Base-by-base conservation (phyloP, 2,329 filamentous ascomycete species). In the Colletotrichum eremochloae region DNA sequence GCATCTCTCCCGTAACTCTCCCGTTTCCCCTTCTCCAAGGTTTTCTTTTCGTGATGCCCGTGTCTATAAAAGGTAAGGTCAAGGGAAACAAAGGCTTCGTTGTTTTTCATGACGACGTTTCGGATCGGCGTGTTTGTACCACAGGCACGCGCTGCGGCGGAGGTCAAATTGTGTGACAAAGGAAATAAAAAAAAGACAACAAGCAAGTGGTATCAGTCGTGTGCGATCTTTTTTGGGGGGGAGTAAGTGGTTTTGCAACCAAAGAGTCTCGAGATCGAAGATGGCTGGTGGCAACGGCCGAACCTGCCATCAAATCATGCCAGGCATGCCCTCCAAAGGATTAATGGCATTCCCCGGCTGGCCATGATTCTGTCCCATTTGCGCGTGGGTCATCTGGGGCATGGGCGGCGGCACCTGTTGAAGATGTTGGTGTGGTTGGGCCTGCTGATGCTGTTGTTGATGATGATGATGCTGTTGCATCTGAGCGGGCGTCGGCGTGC, bases 401-500 rank as follows among this genome's bases (percentile, higher is more conserved):
- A 42, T 76, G 75, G 75, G 74, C 55, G 75, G 75, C 36, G 75
- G 75, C 38, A 74, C 72, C 36, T 76, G 72, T 48, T 76, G 74
- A 67, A 71, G 75, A 40, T 77, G 72, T 42, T 78, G 71, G 5
- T 74, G 74, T n/a, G 75, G 77, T 24, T 76, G 75, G 33, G 75
- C 66, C 63, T 74, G 55, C n/a, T 75, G 73, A 20, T 67, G 68
- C 77, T 80, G 48, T 24, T 55, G 52, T 20, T 79, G 76, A 8
- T 79, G 79, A 33, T 72, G 70, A 9, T 70, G 67, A 9, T 74
- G 76, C 24, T 77, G 73, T n/a, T 78, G 75, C 15, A 76, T 68
- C 52, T 79, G 77, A 5, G 77, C 78, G 7, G 80, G 79, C 12
- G 82, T 82, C 6, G 85, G 84, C 55, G 84, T 84, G 58, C 78